Evolutionary conservation across 768 basidiomycete genomes (phyloP), one percentile per base, ranked within the genome.

Genomic region (Suillus bovinus): DNA sequence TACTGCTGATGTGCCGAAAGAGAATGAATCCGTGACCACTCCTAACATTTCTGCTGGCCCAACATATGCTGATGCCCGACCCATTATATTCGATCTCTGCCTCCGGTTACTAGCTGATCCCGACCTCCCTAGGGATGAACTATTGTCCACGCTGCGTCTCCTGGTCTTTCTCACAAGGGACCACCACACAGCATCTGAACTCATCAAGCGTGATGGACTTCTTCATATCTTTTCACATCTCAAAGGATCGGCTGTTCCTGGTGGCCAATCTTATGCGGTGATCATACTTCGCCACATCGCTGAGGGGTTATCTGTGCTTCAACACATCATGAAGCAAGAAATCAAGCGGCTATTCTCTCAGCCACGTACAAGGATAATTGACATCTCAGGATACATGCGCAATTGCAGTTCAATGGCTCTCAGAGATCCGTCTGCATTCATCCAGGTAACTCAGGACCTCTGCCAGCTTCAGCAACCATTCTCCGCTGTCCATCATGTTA

Each of bases 271-370:
- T 0, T 93, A 94, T 72, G 84, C 94, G 59, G 87, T 88, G 46
- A 91, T 90, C 69, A 90, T 98, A 64, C 79, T 98, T n/a, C 89
- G 97, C 8, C 97, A 99, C 71, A 77, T 93, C 58, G 85, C 96
- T 55, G 97, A 99, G 75, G 93, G 95, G 65, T 69, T 80, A 2
- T 70, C 77, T 3, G 83, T 82, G 9, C 72, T 99, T 47, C 82
- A 85, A 61, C 79, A 78, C 11, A 81, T 93, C 67, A 95, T 99
- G 86, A 84, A 84, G 27, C 87, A 91, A 65, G 90, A 93, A 63
- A 83, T 99, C 69, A 90, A 86, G 67, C 84, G 88, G 2, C 94
- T 90, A 78, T 88, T 97, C 68, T 76, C 83, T 4, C 87, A 89
- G 64, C 82, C 91, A 36, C 87, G 93, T 36, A 82, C 86, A 14